Conservation (phyloP, 2,329 filamentous ascomycete genomes). For the Trichoderma endophyticum region DNA sequence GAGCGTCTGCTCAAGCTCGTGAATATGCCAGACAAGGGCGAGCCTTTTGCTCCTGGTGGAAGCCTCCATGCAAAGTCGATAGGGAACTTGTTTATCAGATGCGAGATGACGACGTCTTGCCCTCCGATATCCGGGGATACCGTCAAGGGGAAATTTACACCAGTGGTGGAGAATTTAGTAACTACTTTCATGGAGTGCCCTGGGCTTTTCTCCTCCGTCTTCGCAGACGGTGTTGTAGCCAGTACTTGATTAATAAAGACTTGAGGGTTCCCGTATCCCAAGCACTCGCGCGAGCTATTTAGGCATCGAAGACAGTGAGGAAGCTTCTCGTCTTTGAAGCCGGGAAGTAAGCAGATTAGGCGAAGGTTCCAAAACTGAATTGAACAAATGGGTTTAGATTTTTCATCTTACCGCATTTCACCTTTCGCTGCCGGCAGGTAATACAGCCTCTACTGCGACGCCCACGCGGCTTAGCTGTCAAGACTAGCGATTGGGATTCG, state of each 20-base stretch:
- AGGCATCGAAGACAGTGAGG: background rate
- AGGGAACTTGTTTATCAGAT: constrained; percentile 1
- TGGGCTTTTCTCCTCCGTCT: background rate
- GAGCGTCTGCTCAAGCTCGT: background rate
- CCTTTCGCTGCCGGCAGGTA: background rate
- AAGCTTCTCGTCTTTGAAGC: background rate
- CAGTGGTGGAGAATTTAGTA: background rate
- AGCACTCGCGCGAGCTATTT: background rate
- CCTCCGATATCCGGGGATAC: background rate
- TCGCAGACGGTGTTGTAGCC: background rate
- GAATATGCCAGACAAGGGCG: background rate
- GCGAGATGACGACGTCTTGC: background rate
- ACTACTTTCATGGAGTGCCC: background rate
- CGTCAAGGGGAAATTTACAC: background rate
- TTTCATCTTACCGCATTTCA: background rate
- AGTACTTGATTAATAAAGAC: constrained; percentile 1
- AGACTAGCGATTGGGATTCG: background rate
- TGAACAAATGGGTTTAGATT: background rate
- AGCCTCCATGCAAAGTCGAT: background rate
- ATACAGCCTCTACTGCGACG: background rate
- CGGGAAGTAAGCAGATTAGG: background rate
- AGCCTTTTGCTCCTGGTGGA: background rate
- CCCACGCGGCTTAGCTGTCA: background rate
- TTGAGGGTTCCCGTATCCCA: background rate
- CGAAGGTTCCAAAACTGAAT: background rate